These are phyloP conservation scores for Syncephalastrum sp. DNA, from an alignment of 371 early-diverging fungal genomes.

Conservation along the genomic window DNA sequence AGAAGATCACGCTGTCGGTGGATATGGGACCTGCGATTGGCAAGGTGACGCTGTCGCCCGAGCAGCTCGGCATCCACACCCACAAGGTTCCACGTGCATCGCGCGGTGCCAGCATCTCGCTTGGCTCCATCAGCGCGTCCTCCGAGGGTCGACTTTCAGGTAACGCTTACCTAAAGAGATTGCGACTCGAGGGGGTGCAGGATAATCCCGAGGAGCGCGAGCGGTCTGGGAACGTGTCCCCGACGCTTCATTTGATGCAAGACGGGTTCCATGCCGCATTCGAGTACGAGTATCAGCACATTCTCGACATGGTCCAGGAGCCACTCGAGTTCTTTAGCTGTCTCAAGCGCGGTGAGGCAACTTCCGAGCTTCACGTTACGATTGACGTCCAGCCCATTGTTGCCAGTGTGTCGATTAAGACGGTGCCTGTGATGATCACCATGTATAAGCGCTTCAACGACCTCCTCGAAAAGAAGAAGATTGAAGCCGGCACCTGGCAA, in stretches of 20 bases:
- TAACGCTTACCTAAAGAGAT: slow-evolving; percentile 32
- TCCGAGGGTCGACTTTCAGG: slow-evolving; percentile 66
- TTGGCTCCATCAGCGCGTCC: slow-evolving; percentile 42
- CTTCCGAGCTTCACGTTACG: slow-evolving; percentile 13
- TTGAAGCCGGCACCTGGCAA: slow-evolving; percentile 29
- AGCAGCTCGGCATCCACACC: slow-evolving; percentile 43
- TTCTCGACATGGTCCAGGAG: slow-evolving; percentile 46
- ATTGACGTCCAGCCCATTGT: slow-evolving; percentile 26
- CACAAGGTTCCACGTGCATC: slow-evolving; percentile 49
- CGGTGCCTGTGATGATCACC: slow-evolving; percentile 64
- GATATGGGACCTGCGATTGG: slow-evolving; percentile 83
- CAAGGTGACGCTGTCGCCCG: slow-evolving; percentile 50
- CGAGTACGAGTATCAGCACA: slow-evolving; percentile 72
- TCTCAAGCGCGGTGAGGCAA: slow-evolving; percentile 24
- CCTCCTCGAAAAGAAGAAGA: slow-evolving; percentile 60
- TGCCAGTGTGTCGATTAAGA: slow-evolving; percentile 55
- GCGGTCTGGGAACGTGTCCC: slow-evolving; percentile 4
- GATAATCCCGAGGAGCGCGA: slow-evolving; percentile 1
- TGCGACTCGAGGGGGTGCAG: slow-evolving; percentile 20
- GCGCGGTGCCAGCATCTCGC: slow-evolving; percentile 35
- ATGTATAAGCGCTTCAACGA: slow-evolving; percentile 51
- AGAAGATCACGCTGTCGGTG: slow-evolving; percentile 53
- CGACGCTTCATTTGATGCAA: slow-evolving; percentile 20
- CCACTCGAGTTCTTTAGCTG: slow-evolving; percentile 27
- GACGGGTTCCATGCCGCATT: slow-evolving; percentile 49